These are phyloP conservation scores for Colletotrichum australisinense DNA, from an alignment of 2,329 filamentous ascomycete genomes.

Conservation along the genomic window DNA sequence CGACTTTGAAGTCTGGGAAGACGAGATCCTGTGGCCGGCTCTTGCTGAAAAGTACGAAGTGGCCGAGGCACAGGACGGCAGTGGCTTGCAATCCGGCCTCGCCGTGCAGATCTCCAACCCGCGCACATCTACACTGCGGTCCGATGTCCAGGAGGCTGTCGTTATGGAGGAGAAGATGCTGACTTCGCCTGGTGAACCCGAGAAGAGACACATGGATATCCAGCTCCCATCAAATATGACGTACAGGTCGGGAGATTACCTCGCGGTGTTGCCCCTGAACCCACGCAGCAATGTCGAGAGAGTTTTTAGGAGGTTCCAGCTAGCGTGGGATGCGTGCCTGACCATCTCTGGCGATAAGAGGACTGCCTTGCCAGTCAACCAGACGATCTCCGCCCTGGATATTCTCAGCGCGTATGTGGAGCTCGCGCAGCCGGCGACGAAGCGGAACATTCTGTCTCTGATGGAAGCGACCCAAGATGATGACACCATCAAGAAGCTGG, in stretches of 20 bases:
- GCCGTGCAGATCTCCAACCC: slow-evolving; percentile 64
- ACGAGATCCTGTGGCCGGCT: slow-evolving; percentile 62
- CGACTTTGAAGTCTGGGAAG: slow-evolving; percentile 76
- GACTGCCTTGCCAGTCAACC: slow-evolving; percentile 65
- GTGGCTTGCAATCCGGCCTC: slow-evolving; percentile 42
- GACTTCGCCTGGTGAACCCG: slow-evolving; percentile 58
- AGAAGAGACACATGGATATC: slow-evolving; percentile 75
- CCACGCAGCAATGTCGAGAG: slow-evolving; percentile 69
- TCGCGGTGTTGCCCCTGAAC: slow-evolving; percentile 80
- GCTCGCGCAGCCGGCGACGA: slow-evolving; percentile 77
- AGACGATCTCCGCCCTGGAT: slow-evolving; percentile 69
- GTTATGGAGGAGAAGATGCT: slow-evolving; percentile 64
- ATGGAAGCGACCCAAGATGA: slow-evolving; percentile 46
- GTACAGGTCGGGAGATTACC: slow-evolving; percentile 81
- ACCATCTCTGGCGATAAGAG: slow-evolving; percentile 66
- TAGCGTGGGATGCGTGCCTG: slow-evolving; percentile 77
- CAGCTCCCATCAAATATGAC: slow-evolving; percentile 73
- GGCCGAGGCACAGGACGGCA: slow-evolving; percentile 43
- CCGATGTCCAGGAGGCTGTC: slow-evolving; percentile 69
- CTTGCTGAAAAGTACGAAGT: slow-evolving; percentile 64
- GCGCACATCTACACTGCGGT: slow-evolving; percentile 67
- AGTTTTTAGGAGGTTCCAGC: slow-evolving; percentile 72
- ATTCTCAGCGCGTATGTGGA: slow-evolving; percentile 79
- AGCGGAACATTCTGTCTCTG: slow-evolving; percentile 56
- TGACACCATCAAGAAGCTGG: slow-evolving; percentile 44